Conservation (phyloP, 176 grass and related monocot species). For the Tillandsia fasciculata region DNA sequence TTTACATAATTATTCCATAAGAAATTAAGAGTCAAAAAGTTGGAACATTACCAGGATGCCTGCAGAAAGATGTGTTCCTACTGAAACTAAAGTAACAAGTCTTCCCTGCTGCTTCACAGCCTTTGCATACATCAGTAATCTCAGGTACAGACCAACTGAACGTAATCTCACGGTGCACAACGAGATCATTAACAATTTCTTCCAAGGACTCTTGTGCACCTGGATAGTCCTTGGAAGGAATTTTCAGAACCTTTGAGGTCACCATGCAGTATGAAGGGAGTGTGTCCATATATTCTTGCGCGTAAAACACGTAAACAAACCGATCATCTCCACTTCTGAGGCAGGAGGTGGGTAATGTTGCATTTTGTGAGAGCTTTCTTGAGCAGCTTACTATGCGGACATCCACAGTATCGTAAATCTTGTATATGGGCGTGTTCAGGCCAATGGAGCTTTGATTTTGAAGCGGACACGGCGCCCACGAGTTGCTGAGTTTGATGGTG, state of each 20-base stretch:
- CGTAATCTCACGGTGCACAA: constrained; percentile 12
- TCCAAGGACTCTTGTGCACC: not conserved
- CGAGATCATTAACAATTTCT: not conserved
- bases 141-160: constrained; percentile 18
- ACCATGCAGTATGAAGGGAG: constrained; percentile 30
- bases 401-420: fast-evolving
- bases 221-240: not conserved
- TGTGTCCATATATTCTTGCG: not conserved
- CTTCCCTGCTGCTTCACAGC: constrained; percentile 12
- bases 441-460: constrained; percentile 18
- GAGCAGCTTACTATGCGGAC: constrained; percentile 27
- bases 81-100: constrained; percentile 24
- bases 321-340: not conserved
- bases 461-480: constrained; percentile 27
- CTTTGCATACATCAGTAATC: constrained; percentile 12
- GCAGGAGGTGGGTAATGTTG: no score
- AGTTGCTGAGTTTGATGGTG: not conserved
- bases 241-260: constrained; percentile 1
- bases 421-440: constrained; percentile 22
- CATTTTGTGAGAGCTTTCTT: constrained; percentile 1
- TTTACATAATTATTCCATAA: not conserved
- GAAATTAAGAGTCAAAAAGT: not conserved
- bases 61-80: constrained; percentile 29
- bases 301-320: constrained; percentile 12
- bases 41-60: constrained; percentile 11